A percentile compares a stretch with the other conserved stretches of the same genome.
These are phyloP conservation scores for Lichtheimia hyalospora DNA, from an alignment of 371 early-diverging fungal genomes.

Conservation along the genomic window DNA sequence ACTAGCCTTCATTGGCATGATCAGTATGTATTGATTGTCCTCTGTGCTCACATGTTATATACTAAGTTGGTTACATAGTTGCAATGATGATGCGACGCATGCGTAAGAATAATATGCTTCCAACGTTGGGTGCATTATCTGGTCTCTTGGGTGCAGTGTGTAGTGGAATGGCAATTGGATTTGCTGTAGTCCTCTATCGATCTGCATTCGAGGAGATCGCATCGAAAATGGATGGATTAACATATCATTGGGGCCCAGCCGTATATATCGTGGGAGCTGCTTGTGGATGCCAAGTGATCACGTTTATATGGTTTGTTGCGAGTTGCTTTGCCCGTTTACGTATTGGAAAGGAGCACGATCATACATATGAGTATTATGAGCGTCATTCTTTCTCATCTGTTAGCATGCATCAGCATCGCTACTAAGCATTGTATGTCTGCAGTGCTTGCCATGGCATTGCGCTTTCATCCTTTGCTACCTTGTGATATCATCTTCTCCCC, in stretches of 20 bases:
- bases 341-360: neutral
- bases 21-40: slow-evolving; percentile 13
- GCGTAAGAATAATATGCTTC: slow-evolving; percentile 27
- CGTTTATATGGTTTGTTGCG: slow-evolving; percentile 22
- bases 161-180: slow-evolving; percentile 25
- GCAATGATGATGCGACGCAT: slow-evolving; percentile 12
- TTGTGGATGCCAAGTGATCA: slow-evolving; percentile 17
- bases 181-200: slow-evolving; percentile 25
- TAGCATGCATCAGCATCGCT: slow-evolving; percentile 7
- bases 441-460: no score
- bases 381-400: slow-evolving; percentile 8
- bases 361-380: slow-evolving; percentile 5
- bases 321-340: slow-evolving; percentile 8
- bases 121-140: slow-evolving; percentile 23
- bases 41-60: neutral
- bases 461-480: no score
- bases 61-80: neutral
- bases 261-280: slow-evolving; percentile 28
- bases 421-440: neutral
- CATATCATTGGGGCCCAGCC: slow-evolving; percentile 31
- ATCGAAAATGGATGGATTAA: slow-evolving; percentile 17
- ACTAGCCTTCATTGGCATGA: slow-evolving; percentile 23
- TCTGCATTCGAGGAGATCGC: slow-evolving; percentile 21
- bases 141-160: slow-evolving; percentile 21
- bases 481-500: no score